Conservation (phyloP, 2,329 filamentous ascomycete genomes). For the Thyridium curvatum region DNA sequence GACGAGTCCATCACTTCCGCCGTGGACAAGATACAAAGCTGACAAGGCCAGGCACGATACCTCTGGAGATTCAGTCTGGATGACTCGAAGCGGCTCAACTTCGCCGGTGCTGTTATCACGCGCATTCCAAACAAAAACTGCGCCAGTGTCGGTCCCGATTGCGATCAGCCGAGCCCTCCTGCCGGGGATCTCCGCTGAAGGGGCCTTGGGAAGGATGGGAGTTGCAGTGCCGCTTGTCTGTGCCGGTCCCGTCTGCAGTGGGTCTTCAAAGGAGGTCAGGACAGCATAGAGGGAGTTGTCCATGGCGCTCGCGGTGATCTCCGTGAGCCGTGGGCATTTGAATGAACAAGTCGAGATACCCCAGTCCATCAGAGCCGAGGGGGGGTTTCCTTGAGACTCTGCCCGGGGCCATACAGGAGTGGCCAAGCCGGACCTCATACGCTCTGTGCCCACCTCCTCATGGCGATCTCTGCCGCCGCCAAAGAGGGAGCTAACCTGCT, state of each 20-base stretch:
- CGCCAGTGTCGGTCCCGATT: slow-evolving; percentile 71
- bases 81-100: slow-evolving; percentile 68
- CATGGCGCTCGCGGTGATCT: slow-evolving; percentile 61
- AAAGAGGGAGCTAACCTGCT: slow-evolving; percentile 2
- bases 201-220: slow-evolving; percentile 32
- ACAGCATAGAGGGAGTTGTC: slow-evolving; percentile 71
- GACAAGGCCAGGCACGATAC: slow-evolving; percentile 79
- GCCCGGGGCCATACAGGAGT: slow-evolving; percentile 2
- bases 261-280: slow-evolving; percentile 72
- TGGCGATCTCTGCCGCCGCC: too few relatives aligned
- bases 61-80: slow-evolving; percentile 85
- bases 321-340: slow-evolving; percentile 48
- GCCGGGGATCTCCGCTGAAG: slow-evolving; percentile 65
- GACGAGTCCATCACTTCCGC: slow-evolving; percentile 89
- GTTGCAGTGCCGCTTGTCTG: slow-evolving; percentile 36
- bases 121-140: slow-evolving; percentile 79
- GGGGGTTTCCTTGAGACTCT: slow-evolving; percentile 1
- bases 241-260: slow-evolving; percentile 53
- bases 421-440: neutral
- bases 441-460: too few relatives aligned
- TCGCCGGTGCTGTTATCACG: slow-evolving; percentile 56
- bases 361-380: slow-evolving; percentile 48
- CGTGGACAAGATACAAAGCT: slow-evolving; percentile 83
- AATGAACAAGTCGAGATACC: slow-evolving; percentile 54
- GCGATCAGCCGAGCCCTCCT: slow-evolving; percentile 76